Conservation (phyloP, 495 filamentous ascomycete species). For the Podospora didyma region DNA sequence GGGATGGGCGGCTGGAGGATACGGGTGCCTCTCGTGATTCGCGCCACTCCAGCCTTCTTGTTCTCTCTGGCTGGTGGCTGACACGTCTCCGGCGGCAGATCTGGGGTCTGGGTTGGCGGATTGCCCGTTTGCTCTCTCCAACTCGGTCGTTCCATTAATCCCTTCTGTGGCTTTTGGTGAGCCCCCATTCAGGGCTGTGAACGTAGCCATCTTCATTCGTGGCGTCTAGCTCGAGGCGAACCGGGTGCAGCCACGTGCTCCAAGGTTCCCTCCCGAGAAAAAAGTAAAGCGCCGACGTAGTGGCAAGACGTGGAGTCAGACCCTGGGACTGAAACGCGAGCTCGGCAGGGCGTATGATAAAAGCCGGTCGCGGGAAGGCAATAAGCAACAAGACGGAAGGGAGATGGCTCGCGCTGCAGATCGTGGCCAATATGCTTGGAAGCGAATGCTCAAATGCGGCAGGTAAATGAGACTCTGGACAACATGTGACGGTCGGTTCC, state of each 20-base stretch:
- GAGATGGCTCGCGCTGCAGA: neutral
- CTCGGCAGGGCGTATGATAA: neutral
- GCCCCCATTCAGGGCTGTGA: constrained; percentile 47
- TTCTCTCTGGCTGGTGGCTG: constrained; percentile 25
- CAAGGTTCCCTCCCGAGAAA: no score
- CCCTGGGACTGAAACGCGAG: constrained; percentile 1
- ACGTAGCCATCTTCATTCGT: constrained; percentile 40
- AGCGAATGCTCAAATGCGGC: constrained; percentile 13
- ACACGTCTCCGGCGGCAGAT: constrained; percentile 22
- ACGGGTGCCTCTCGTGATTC: constrained; percentile 34
- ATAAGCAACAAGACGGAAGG: neutral
- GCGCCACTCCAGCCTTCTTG: constrained; percentile 25
- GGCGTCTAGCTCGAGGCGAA: constrained; percentile 6
- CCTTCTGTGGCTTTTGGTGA: constrained; percentile 38
- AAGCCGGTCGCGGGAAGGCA: neutral
- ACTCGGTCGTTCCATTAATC: constrained; percentile 23
- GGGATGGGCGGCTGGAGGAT: constrained; percentile 32
- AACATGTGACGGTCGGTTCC: neutral
- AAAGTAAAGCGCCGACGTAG: neutral
- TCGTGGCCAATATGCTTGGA: neutral
- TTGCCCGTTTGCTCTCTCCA: constrained; percentile 22
- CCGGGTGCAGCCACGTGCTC: neutral
- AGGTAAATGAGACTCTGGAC: constrained; percentile 19
- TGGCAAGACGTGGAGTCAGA: neutral
- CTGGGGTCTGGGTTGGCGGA: constrained; percentile 25